Percentiles rank a stretch among this genome's conserved stretches.
Evolutionary conservation across 495 filamentous ascomycete species (phyloP).

Genomic region (Xylaria intraflava): DNA sequence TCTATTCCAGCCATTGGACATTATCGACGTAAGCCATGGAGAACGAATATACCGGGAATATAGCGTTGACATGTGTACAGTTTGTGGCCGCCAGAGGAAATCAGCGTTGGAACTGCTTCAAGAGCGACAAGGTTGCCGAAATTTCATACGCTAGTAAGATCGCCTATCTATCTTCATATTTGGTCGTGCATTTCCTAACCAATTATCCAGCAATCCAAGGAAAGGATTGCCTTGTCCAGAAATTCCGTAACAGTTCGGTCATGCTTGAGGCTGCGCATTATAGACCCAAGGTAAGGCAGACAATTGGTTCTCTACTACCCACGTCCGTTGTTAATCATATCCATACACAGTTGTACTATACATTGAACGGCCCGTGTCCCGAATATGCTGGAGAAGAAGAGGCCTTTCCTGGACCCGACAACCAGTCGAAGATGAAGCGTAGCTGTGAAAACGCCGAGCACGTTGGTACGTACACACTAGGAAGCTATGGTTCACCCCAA

Average conservation of each 20-base stretch:
- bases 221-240: constrained; percentile 79
- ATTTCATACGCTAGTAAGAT: constrained; percentile 87
- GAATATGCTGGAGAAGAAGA: constrained; percentile 53
- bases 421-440: constrained; percentile 76
- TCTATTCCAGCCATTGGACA: constrained; percentile 55
- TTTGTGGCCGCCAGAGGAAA: constrained; percentile 68
- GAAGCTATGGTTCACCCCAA: background rate
- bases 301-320: background rate
- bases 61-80: constrained; percentile 42
- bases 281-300: constrained; percentile 65
- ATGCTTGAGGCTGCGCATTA: constrained; percentile 78
- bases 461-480: constrained; percentile 53
- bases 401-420: constrained; percentile 69
- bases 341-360: constrained; percentile 44
- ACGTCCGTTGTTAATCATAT: background rate
- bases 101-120: constrained; percentile 74
- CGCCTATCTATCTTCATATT: background rate
- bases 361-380: constrained; percentile 34
- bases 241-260: constrained; percentile 93
- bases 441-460: constrained; percentile 81
- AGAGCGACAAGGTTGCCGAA: constrained; percentile 78
- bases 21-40: constrained; percentile 55
- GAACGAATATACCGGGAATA: background rate
- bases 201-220: constrained; percentile 70
- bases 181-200: constrained; percentile 8